Evolutionary conservation across 352 stramenopile species (phyloP).

Genomic region (Phytopythium sindhum): DNA sequence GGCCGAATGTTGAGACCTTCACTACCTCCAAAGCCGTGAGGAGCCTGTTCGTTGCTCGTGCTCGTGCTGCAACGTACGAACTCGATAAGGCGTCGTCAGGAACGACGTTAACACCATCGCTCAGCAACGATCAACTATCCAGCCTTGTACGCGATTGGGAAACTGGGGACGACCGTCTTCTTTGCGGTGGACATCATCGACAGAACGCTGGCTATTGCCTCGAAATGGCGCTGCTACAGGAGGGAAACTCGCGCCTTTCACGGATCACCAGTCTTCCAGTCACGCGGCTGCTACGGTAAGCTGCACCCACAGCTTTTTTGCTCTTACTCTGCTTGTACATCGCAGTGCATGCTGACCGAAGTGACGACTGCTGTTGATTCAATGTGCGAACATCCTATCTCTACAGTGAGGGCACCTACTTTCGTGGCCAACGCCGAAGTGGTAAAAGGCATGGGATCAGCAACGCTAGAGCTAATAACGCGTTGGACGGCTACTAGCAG

Average conservation of each 20-base stretch:
- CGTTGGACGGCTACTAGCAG: background rate
- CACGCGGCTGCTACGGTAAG: slow-evolving; percentile 36
- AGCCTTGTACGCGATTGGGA: background rate
- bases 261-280: slow-evolving; percentile 40
- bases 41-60: slow-evolving; percentile 39
- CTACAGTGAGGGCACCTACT: background rate
- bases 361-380: background rate
- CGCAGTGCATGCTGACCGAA: background rate
- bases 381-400: too few species aligned
- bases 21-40: slow-evolving; percentile 33
- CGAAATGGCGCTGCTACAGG: slow-evolving; percentile 9
- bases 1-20: slow-evolving; percentile 34
- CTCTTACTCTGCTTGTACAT: background rate
- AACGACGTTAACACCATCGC: background rate
- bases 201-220: background rate
- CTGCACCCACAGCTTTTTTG: background rate
- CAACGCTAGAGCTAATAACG: background rate
- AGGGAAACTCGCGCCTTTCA: slow-evolving; percentile 35
- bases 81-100: background rate
- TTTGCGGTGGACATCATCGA: background rate
- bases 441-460: background rate
- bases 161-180: background rate
- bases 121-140: background rate
- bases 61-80: slow-evolving; percentile 7
- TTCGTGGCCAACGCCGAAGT: background rate